These are phyloP conservation scores for Lactarius deliciosus DNA, from an alignment of 768 basidiomycete species.

Conservation along the genomic window DNA sequence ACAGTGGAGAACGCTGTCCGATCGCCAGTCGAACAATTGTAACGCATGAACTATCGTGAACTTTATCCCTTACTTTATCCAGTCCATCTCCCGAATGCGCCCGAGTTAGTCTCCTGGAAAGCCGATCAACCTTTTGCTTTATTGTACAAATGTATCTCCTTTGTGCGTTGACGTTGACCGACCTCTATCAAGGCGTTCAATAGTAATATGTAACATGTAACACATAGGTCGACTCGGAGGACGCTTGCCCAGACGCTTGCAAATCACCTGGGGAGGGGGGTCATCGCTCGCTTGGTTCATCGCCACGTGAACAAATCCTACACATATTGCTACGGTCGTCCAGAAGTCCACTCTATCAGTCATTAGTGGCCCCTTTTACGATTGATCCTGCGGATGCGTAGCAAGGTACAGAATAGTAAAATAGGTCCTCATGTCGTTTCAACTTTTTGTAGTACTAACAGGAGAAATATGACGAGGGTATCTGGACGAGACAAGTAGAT, in stretches of 20 bases:
- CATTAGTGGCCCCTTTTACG: not conserved
- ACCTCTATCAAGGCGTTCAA: not conserved
- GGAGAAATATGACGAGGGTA: not conserved
- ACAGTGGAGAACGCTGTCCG: not conserved
- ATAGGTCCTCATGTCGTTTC: not conserved
- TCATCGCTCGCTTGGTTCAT: too few relatives aligned
- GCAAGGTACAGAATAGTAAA: not conserved
- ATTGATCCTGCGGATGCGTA: not conserved
- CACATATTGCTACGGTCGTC: too few relatives aligned
- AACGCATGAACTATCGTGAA: not conserved
- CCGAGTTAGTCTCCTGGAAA: not conserved
- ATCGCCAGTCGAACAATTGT: not conserved
- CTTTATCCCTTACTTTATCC: not conserved
- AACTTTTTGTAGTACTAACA: not conserved
- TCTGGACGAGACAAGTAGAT: not conserved
- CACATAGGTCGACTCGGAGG: not conserved
- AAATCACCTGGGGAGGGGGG: too few relatives aligned
- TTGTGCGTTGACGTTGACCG: not conserved
- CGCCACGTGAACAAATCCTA: not conserved
- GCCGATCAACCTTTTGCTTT: not conserved
- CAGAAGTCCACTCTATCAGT: not conserved
- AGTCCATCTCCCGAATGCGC: not conserved
- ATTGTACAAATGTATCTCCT: not conserved
- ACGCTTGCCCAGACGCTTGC: too few relatives aligned
- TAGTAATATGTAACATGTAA: not conserved